These are phyloP conservation scores for Combretum micranthum DNA, from an alignment of 345 rosid genomes.

Conservation along the genomic window DNA sequence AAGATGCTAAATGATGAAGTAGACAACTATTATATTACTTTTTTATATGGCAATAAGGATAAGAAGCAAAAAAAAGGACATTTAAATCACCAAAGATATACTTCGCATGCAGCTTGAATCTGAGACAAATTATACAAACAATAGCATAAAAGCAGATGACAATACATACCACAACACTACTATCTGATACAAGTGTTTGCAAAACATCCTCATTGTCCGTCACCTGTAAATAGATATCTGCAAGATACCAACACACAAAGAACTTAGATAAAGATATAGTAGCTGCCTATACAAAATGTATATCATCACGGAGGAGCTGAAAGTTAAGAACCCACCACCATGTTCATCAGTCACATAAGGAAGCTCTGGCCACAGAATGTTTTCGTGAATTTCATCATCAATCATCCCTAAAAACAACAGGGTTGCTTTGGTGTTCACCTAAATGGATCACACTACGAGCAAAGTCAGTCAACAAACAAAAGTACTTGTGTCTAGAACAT, in stretches of 20 bases:
- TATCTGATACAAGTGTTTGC: slow-evolving; percentile 56
- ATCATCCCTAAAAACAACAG: slow-evolving; percentile 57
- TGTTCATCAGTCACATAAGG: slow-evolving; percentile 75
- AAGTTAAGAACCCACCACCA: slow-evolving; percentile 55
- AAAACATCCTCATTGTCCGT: slow-evolving; percentile 75
- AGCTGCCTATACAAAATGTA: background rate
- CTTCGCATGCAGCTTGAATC: too few relatives aligned
- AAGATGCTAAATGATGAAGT: too few relatives aligned
- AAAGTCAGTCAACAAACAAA: slow-evolving; percentile 33
- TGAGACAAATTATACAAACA: too few relatives aligned
- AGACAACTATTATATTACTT: too few relatives aligned
- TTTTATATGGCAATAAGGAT: too few relatives aligned
- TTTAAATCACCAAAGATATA: too few relatives aligned
- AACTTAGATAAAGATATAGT: background rate
- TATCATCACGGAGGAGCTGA: too few relatives aligned
- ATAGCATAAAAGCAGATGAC: background rate
- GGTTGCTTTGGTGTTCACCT: slow-evolving; percentile 86
- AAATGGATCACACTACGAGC: slow-evolving; percentile 50
- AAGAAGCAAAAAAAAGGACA: too few relatives aligned
- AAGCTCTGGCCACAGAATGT: slow-evolving; percentile 78
- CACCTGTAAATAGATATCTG: slow-evolving; percentile 86
- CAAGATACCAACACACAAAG: slow-evolving; percentile 12
- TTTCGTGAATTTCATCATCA: slow-evolving; percentile 61
- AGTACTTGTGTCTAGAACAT: too few relatives aligned
- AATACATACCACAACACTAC: slow-evolving; percentile 66